Conservation (phyloP, 2,329 filamentous ascomycete genomes). For the Dactylonectria macrodidyma region DNA sequence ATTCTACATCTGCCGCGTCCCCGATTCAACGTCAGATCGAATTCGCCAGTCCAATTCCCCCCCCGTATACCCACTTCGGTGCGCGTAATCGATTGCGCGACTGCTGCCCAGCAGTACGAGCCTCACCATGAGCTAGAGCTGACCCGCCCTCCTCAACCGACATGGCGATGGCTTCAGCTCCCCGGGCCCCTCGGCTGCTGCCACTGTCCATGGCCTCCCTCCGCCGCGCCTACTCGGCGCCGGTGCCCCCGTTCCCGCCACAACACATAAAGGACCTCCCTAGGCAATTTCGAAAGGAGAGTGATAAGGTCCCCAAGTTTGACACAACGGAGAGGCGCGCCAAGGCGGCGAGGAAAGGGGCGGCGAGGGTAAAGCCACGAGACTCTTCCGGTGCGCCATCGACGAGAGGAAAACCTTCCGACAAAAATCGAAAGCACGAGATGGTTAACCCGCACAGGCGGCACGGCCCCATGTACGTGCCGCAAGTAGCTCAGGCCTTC, state of each 20-base stretch:
- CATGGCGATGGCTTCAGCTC: conserved; percentile 46
- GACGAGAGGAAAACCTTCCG: conserved; percentile 42
- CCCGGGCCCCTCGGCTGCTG: conserved; percentile 33
- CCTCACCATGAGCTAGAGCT: conserved; percentile 35
- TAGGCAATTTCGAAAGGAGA: neutral
- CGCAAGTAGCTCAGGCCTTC: conserved; percentile 39
- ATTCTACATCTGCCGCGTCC: conserved; percentile 5
- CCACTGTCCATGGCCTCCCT: conserved; percentile 25
- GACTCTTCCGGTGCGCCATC: neutral
- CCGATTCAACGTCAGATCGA: neutral
- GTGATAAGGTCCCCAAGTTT: too few species aligned
- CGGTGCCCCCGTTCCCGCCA: conserved; percentile 6
- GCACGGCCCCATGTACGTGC: conserved; percentile 31
- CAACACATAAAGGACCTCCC: conserved; percentile 21
- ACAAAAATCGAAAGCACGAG: conserved; percentile 12
- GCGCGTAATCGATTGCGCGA: neutral
- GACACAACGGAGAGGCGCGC: too few species aligned
- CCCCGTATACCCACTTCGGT: neutral
- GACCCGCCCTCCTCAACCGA: conserved; percentile 20
- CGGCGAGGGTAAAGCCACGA: neutral
- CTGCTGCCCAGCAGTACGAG: neutral
- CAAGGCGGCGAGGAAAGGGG: neutral
- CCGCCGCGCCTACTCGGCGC: conserved; percentile 34
- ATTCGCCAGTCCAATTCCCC: neutral
- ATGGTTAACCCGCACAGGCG: conserved; percentile 11